Evolutionary conservation across 106 monocot genomes (phyloP), one percentile per base, ranked within the genome.

Genomic region (Hemerocallis citrina): DNA sequence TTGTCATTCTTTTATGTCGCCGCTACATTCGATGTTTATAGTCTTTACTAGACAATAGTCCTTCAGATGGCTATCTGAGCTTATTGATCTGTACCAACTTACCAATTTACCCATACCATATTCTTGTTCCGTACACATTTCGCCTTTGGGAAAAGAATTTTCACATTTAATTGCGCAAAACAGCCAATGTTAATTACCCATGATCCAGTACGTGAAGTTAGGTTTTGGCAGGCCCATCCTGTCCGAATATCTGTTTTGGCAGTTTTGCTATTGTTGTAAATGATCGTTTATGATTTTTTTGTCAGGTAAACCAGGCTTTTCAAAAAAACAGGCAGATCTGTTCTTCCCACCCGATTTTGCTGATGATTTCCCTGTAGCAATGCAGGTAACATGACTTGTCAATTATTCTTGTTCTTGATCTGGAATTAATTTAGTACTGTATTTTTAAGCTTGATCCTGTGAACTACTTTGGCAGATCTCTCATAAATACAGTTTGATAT

Each of bases 261-360:
- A 36, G 1, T 2, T 10, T 17, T 57, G 20, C 34, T 34, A 0
- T 57, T 34, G 35, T 57, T 34, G 57, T 35, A 59, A 11, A 40
- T 24, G 24, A 59, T 27, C 19, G n/a, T 59, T 24, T 23, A 39
- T 49, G 4, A 23, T 23, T 23, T 49, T 49, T 44, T 32, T 22
- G 13, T 52, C 2, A 96, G 95, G 95, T 24, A 96, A 96, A 62
- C 90, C 95, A 37, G 84, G 86, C 17, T 96, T 96, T 72, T 48
- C 84, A 30, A 96, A 96, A 78, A 96, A 91, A 64, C 95, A 96
- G 73, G 95, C 95, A 39, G 95, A 96, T 75, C 77, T 96, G 28
- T 96, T 96, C 74, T 96, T 96, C 70, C 95, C 95, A 28, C 95
- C 95, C 13, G 95, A 96, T 73, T 96, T 96, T 79, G 87, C 76